Evolutionary conservation across 306 rosid species (phyloP).

Genomic region (Gastrolobium bilobum): DNA sequence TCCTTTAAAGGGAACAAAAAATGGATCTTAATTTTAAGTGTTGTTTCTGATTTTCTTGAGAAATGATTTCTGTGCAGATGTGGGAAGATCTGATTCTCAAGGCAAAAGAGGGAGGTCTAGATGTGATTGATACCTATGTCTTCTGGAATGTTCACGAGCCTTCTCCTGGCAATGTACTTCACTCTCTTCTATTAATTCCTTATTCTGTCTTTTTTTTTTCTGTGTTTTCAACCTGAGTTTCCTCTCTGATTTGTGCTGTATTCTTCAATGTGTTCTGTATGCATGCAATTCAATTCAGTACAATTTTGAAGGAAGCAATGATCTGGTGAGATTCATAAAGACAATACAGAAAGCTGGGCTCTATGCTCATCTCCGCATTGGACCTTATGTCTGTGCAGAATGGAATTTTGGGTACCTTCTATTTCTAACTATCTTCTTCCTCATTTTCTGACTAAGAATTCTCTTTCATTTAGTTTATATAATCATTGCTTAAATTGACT

Average conservation of each 20-base stretch:
- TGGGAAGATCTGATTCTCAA: conserved; percentile 89
- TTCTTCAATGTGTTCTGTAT: conserved; percentile 35
- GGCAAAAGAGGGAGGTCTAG: conserved; percentile 89
- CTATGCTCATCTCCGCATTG: conserved; percentile 85
- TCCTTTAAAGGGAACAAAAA: neutral
- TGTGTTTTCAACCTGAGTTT: neutral
- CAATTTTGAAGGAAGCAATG: conserved; percentile 89
- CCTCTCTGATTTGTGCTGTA: conserved; percentile 22
- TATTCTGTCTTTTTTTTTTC: conserved; percentile 24
- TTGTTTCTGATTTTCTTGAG: neutral
- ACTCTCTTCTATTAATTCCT: conserved; percentile 8
- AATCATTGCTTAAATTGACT: neutral
- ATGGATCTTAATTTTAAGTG: neutral
- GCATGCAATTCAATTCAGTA: conserved; percentile 63
- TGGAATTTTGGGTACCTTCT: conserved; percentile 84
- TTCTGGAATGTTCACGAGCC: conserved; percentile 94
- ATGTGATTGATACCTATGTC: conserved; percentile 84
- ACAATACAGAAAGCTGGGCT: conserved; percentile 81
- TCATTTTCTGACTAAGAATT: neutral
- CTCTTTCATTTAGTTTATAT: neutral
- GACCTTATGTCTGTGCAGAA: conserved; percentile 93
- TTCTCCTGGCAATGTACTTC: conserved; percentile 80
- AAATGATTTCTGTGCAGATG: conserved; percentile 63
- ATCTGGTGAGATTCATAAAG: conserved; percentile 84
- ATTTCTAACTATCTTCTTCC: neutral